Evolutionary conservation across 208 protist species (phyloP), one percentile per base, ranked within the genome.

Genomic region (Wallacemonas sp.): DNA sequence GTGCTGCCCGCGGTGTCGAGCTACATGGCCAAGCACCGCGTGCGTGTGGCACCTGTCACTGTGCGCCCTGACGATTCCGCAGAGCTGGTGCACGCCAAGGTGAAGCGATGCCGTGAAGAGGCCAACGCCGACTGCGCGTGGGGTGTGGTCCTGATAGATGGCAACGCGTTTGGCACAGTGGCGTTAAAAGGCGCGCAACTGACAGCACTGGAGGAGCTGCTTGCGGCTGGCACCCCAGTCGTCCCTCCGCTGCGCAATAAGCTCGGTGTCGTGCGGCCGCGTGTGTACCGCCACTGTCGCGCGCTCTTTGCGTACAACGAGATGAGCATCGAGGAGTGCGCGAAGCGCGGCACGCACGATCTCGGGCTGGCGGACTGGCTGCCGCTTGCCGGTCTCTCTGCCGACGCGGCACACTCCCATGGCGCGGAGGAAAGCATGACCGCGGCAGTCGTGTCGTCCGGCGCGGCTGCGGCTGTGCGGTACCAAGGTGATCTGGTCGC

Each of bases 401-500:
- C 39, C 28, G 12, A 21, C n/a, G 62, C 49, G 28, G 44, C 33
- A 24, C 60, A 66, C 28, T 33, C 66, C n/a, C 62, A 22, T 45
- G 4, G 47, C 68, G n/a, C n/a, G 12, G 12, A 58, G 0, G 54
- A 9, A 3, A 9, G 14, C 24, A 22, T 17, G 4, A 39, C 51
- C 17, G 26, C 51, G 3, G 51, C 51, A n/a, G 51, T 58, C 51
- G 51, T 58, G 12, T 42, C 51, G 5, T 34, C 34, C 11, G 51
- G 51, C 14, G 51, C 31, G 12, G 51, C 28, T 11, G 51, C 51
- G 6, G 6, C 51, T 4, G 72, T 86, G 19, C 81, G 86, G 19
- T 95, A 86, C 63, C 86, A 91, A 65, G 90, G 77, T 47, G 90
- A 95, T 63, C 76, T 93, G 22, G 72, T 79, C 41, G 46, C 66